Conservation (phyloP, 208 protist species). For the Leishmania guyanensis region DNA sequence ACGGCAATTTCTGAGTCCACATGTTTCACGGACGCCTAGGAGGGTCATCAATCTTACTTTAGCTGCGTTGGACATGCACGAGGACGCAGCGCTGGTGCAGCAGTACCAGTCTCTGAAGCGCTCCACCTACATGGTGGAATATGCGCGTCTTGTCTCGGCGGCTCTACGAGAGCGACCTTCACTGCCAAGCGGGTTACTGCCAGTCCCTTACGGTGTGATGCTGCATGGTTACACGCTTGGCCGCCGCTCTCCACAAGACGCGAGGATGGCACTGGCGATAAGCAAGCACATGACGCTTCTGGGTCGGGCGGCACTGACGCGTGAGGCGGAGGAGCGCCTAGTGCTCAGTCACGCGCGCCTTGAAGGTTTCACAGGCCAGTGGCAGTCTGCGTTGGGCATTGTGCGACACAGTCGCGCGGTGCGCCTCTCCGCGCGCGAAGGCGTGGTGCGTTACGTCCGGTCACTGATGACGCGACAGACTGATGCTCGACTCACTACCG, state of each 20-base stretch:
- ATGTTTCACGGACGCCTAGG: slow-evolving; percentile 15
- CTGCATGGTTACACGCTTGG: slow-evolving; percentile 54
- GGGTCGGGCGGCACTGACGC: slow-evolving; percentile 22
- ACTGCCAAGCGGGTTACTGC: slow-evolving; percentile 56
- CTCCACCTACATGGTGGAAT: slow-evolving; percentile 46
- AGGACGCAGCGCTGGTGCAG: slow-evolving; percentile 28
- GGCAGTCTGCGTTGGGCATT: slow-evolving; percentile 48
- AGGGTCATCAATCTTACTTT: slow-evolving; percentile 29
- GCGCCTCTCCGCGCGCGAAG: slow-evolving; percentile 51
- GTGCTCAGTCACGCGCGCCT: slow-evolving; percentile 48
- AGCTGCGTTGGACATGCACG: slow-evolving; percentile 35
- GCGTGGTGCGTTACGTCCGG: slow-evolving; percentile 32
- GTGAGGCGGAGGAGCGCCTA: slow-evolving; percentile 43
- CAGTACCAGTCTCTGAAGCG: slow-evolving; percentile 37
- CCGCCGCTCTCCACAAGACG: slow-evolving; percentile 13
- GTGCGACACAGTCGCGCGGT: slow-evolving; percentile 41
- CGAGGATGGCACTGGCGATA: slow-evolving; percentile 53
- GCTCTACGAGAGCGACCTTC: slow-evolving; percentile 57
- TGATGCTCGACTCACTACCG: too few relatives aligned
- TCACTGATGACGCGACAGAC: not conserved
- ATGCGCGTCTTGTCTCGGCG: slow-evolving; percentile 42
- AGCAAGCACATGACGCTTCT: slow-evolving; percentile 51
- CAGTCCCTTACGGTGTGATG: slow-evolving; percentile 49
- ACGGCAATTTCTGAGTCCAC: slow-evolving; percentile 27
- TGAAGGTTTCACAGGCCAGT: slow-evolving; percentile 39